phyloP scores from a whole-genome alignment of 2,329 filamentous ascomycete species.

The Aspergillus phoenicis region DNA sequence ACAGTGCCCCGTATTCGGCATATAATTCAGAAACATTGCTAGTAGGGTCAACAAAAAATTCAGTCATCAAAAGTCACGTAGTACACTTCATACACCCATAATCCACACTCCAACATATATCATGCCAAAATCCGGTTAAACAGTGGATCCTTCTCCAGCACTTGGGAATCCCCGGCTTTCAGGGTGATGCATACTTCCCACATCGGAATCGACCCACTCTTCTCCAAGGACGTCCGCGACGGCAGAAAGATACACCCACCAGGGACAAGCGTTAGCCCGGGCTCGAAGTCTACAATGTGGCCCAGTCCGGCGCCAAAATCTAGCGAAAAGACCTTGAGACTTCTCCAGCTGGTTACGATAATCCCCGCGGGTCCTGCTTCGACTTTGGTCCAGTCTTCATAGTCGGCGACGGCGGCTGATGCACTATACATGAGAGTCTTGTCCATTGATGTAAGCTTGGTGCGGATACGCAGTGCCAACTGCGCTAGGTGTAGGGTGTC shows the following conservation, averaged over 20 bases:
- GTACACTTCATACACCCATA: not conserved
- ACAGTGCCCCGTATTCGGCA: too few species aligned
- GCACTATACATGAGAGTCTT: constrained; percentile 4
- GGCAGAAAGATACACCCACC: not conserved
- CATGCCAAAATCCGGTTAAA: not conserved
- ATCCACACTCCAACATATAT: not conserved
- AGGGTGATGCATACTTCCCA: constrained; percentile 1
- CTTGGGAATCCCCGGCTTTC: not conserved
- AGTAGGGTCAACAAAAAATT: too few species aligned
- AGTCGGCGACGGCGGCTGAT: constrained; percentile 1
- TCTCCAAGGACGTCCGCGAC: not conserved
- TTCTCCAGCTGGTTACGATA: not conserved
- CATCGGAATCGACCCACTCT: not conserved
- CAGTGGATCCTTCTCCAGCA: not conserved
- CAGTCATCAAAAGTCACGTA: too few species aligned
- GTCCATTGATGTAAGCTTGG: not conserved
- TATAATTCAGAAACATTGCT: too few species aligned
- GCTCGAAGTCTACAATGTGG: not conserved
- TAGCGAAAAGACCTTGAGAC: not conserved
- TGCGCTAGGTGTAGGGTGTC: not conserved
- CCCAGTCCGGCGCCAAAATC: not conserved
- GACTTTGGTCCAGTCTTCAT: constrained; percentile 9
- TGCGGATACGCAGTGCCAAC: not conserved
- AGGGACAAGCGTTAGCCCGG: not conserved
- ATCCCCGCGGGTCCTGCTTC: not conserved